phyloP scores from a whole-genome alignment of 2,329 filamentous ascomycete species.

The Trichoderma sp. region DNA sequence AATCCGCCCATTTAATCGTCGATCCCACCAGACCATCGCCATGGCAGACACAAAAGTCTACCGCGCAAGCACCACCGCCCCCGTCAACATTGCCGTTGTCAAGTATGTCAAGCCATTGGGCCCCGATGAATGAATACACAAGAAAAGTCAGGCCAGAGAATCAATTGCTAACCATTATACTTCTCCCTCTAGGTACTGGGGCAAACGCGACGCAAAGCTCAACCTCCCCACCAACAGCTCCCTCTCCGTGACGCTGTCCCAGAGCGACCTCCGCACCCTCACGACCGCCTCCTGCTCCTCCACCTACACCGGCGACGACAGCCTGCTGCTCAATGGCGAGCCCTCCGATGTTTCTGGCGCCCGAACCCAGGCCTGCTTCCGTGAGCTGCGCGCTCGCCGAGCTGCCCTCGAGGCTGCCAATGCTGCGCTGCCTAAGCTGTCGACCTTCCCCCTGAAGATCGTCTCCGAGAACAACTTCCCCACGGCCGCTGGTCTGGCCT shows the following conservation, averaged over 20 bases:
- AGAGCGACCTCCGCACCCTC: conserved; percentile 89
- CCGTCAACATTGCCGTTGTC: conserved; percentile 97
- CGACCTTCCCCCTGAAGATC: conserved; percentile 74
- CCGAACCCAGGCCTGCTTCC: conserved; percentile 92
- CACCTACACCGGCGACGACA: conserved; percentile 65
- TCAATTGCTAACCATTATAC: not conserved
- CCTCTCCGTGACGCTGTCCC: conserved; percentile 92
- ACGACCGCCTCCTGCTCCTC: conserved; percentile 91
- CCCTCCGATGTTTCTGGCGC: conserved; percentile 82
- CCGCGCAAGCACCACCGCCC: conserved; percentile 92
- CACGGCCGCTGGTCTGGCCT: conserved; percentile 86
- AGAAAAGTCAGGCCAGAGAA: not conserved
- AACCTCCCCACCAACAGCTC: conserved; percentile 99
- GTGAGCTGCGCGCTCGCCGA: conserved; percentile 78
- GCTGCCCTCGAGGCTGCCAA: conserved; percentile 72
- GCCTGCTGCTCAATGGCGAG: conserved; percentile 80
- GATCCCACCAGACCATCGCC: conserved; percentile 23
- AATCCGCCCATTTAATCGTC: not conserved
- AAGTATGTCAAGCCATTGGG: conserved; percentile 58
- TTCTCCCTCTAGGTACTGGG: conserved; percentile 67
- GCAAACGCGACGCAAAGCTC: conserved; percentile 89
- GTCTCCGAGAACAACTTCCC: conserved; percentile 99
- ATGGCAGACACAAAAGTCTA: conserved; percentile 66
- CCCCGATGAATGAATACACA: not conserved
- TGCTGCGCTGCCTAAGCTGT: conserved; percentile 77